phyloP scores from a whole-genome alignment of 2,329 filamentous ascomycete species.

The Arthrobotrys conoides region DNA sequence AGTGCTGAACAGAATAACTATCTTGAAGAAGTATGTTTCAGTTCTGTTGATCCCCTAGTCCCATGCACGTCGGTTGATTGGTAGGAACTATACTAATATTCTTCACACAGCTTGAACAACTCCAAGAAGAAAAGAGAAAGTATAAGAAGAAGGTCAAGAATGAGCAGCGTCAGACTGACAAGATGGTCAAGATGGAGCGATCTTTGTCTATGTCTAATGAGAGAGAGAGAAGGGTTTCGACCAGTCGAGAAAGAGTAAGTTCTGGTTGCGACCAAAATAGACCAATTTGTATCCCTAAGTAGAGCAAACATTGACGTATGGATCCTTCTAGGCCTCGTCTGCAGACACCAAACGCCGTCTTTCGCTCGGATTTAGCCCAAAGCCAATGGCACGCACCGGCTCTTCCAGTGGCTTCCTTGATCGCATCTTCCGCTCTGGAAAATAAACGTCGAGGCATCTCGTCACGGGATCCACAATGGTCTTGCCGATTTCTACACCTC shows the following conservation, averaged over 20 bases:
- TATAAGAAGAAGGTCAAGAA: constrained; percentile 55
- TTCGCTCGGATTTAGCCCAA: constrained; percentile 48
- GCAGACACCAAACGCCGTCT: constrained; percentile 51
- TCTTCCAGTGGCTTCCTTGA: constrained; percentile 48
- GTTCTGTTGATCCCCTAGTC: not conserved
- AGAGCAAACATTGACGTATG: constrained; percentile 22
- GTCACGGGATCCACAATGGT: not conserved
- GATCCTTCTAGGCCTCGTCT: constrained; percentile 38
- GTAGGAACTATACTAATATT: not conserved
- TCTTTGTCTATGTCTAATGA: constrained; percentile 45
- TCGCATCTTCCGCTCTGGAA: constrained; percentile 40
- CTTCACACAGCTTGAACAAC: constrained; percentile 37
- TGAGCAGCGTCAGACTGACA: constrained; percentile 39
- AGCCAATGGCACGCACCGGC: constrained; percentile 40
- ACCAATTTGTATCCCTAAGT: not conserved
- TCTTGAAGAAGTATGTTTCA: constrained; percentile 48
- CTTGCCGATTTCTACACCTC: not conserved
- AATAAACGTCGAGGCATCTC: constrained; percentile 4
- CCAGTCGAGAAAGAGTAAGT: constrained; percentile 53
- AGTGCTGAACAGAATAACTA: constrained; percentile 55
- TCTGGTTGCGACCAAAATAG: no score
- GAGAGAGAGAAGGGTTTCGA: constrained; percentile 33
- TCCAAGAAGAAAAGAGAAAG: constrained; percentile 52
- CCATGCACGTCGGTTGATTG: not conserved
- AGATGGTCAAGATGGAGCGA: constrained; percentile 57